Evolutionary conservation across 2,329 filamentous ascomycete genomes (phyloP), one percentile per base, ranked within the genome.

Genomic region (Scedosporium minutisporum): DNA sequence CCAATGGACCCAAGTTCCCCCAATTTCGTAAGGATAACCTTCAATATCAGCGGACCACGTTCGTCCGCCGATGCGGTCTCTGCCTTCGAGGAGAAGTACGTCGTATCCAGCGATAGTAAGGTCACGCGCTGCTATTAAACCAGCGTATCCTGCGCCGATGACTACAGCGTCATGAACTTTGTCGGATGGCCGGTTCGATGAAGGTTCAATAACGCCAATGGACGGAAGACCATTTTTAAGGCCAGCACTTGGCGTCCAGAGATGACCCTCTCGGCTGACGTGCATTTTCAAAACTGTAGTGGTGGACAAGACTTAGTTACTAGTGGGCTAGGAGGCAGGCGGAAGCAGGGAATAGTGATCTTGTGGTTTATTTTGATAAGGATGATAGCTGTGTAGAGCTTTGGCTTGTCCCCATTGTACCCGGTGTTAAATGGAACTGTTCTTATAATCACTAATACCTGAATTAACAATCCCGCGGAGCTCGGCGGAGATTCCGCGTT

Each of bases 1-100:
- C 33, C 77, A 79, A 61, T 76, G 75, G 0, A 81, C 72, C 78
- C 78, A 82, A 0, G 78, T 80, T 0, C 80, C 80, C 0, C 79
- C 79, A 74, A 82, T 76, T 60, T 81, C 79, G 58, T 74, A 79
- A 0, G 73, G 72, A 14, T 79, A 76, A 0, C 76, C 77, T 0
- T 69, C 71, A 6, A 78, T 76, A 38, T 78, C 74, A 16, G 76
- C 74, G 0, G 75, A 76, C 75, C 76, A 81, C 2, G 78, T 77
- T 0, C 79, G 74, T 1, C 79, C 78, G 16, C 79, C 79, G 58
- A 81, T 77, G 0, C 79, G 71, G 65, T 82, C 77, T 16, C 79
- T 73, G 1, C 73, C 78, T 68, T 81, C 79, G 0, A 81, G 62
- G 1, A 81, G 71, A 1, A 81, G 69, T 0, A 79, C 76, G 16